phyloP scores from a whole-genome alignment of 225 moss, liverwort and hornwort genomes.

The Physcomitrium patens region DNA sequence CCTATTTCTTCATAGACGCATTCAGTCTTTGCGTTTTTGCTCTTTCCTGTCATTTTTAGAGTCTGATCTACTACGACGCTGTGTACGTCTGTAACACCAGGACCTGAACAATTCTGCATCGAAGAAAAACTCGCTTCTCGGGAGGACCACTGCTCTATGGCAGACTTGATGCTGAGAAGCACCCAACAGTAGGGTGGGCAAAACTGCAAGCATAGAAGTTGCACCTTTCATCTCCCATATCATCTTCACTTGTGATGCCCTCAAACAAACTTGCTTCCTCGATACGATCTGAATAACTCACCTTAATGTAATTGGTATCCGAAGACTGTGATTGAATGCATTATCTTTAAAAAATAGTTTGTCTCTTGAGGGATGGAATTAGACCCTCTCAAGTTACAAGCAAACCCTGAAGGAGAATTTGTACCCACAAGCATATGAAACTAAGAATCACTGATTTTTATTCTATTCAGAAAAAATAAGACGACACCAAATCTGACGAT shows the following conservation, averaged over 20 bases:
- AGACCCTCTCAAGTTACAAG: neutral
- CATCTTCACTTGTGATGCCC: neutral
- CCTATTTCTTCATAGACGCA: conserved; percentile 22
- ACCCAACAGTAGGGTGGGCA: conserved; percentile 30
- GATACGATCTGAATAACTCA: neutral
- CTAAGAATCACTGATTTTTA: neutral
- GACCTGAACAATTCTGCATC: conserved; percentile 28
- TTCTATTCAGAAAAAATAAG: neutral
- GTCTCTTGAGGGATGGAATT: too few species aligned
- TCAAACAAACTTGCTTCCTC: neutral
- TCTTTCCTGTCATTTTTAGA: conserved; percentile 28
- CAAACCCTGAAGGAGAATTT: neutral
- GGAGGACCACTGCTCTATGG: neutral
- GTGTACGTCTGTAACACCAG: conserved; percentile 25
- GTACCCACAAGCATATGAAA: neutral
- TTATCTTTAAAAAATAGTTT: neutral
- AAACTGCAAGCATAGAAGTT: conserved; percentile 45
- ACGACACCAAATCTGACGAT: neutral
- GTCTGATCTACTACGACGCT: conserved; percentile 38
- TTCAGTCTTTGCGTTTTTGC: conserved; percentile 23
- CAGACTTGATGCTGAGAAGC: conserved; percentile 28
- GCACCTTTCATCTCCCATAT: conserved; percentile 14
- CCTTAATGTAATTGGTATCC: neutral
- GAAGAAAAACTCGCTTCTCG: conserved; percentile 1
- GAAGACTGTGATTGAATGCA: neutral